These are phyloP conservation scores for Cocos nucifera DNA, from an alignment of 176 grass and related monocot species.

Conservation along the genomic window DNA sequence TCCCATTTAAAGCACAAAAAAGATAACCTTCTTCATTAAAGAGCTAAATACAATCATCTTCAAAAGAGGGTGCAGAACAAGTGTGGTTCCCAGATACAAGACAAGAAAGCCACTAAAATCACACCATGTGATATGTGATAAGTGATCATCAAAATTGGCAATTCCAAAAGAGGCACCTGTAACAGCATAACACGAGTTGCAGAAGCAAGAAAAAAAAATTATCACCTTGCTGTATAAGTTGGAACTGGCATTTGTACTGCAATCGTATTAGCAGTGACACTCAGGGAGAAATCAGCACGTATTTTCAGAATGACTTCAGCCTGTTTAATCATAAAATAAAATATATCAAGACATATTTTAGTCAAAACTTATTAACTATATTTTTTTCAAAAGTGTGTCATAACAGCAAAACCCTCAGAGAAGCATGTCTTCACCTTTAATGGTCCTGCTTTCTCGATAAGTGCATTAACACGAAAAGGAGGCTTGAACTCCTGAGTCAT, in stretches of 20 bases:
- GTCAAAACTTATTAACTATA: no score
- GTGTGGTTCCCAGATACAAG: no score
- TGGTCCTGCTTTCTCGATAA: slow-evolving; percentile 93
- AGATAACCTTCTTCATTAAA: no score
- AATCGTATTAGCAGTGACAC: slow-evolving; percentile 84
- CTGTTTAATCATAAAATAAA: slow-evolving; percentile 16
- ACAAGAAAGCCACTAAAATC: no score
- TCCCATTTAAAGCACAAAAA: no score
- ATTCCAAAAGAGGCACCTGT: no score
- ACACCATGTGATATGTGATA: no score
- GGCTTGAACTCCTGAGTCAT: slow-evolving; percentile 98
- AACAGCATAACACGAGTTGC: background rate
- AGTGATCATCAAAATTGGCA: no score
- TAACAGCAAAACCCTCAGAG: background rate
- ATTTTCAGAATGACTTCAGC: slow-evolving; percentile 93
- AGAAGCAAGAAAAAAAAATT: background rate
- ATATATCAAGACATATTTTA: no score
- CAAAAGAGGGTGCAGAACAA: no score
- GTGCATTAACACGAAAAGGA: slow-evolving; percentile 61
- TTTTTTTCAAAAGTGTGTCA: no score
- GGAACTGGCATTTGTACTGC: slow-evolving; percentile 94
- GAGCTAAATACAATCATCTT: no score
- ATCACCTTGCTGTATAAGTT: slow-evolving; percentile 72
- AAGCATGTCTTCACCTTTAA: slow-evolving; percentile 41
- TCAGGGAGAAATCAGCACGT: slow-evolving; percentile 84